phyloP scores from a whole-genome alignment of 2,329 filamentous ascomycete species.

The Cladobotryum protrusum region DNA sequence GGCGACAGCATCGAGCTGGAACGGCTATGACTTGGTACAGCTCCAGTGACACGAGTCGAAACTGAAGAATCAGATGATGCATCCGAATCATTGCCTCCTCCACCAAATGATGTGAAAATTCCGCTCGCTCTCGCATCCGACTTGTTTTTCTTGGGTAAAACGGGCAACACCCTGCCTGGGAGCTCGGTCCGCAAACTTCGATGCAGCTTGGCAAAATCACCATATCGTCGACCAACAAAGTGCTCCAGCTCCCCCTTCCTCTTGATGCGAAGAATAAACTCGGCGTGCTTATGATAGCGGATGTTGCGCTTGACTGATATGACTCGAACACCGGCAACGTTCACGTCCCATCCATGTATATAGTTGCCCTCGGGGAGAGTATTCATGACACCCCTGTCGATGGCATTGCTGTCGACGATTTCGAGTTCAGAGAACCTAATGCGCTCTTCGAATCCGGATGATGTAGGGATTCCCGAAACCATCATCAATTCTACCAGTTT shows the following conservation, averaged over 20 bases:
- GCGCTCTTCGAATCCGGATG: slow-evolving; percentile 94
- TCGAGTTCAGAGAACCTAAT: slow-evolving; percentile 97
- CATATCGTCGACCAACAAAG: slow-evolving; percentile 79
- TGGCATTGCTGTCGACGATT: slow-evolving; percentile 87
- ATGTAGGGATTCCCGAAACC: slow-evolving; percentile 93
- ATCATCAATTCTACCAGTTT: slow-evolving; percentile 99
- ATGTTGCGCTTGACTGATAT: slow-evolving; percentile 79
- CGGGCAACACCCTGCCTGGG: slow-evolving; percentile 81
- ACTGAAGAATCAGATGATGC: slow-evolving; percentile 73
- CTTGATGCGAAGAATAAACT: slow-evolving; percentile 86
- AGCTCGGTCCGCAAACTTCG: slow-evolving; percentile 76
- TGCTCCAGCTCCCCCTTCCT: slow-evolving; percentile 66
- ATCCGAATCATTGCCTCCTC: slow-evolving; percentile 63
- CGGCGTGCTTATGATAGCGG: slow-evolving; percentile 84
- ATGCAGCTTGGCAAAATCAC: slow-evolving; percentile 77
- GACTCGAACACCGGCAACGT: slow-evolving; percentile 82
- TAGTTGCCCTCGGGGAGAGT: slow-evolving; percentile 86
- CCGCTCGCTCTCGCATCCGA: slow-evolving; percentile 60
- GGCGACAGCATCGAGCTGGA: slow-evolving; percentile 25
- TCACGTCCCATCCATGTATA: slow-evolving; percentile 95
- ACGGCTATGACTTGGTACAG: slow-evolving; percentile 16
- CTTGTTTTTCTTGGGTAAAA: slow-evolving; percentile 89
- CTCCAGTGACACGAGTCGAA: slow-evolving; percentile 59
- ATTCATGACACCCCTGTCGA: slow-evolving; percentile 80
- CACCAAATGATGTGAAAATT: slow-evolving; percentile 46